Percentiles rank a stretch among this genome's conserved stretches.
Conservation (phyloP, 2,329 filamentous ascomycete species). For the Calonectria hawksworthii region DNA sequence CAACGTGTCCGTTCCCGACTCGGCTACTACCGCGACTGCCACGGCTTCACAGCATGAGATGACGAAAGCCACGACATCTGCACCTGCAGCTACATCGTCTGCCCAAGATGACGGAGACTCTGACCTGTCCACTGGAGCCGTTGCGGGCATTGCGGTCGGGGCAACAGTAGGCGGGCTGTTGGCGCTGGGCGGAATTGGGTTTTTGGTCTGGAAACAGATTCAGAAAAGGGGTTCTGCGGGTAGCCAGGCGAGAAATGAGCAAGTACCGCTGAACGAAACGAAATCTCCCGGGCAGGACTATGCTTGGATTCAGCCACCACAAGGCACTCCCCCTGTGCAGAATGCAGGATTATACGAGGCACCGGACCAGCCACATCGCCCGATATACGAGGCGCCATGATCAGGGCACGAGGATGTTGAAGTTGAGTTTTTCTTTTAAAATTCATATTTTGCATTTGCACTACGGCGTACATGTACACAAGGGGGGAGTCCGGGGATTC, state of each 20-base stretch:
- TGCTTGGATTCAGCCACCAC: neutral
- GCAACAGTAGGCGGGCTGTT: constrained; percentile 37
- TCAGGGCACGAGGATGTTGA: neutral
- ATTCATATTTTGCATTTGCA: neutral
- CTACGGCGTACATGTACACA: neutral
- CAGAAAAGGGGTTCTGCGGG: constrained; percentile 29
- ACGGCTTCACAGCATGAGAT: neutral
- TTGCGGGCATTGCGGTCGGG: constrained; percentile 44
- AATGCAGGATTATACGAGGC: neutral
- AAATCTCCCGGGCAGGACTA: neutral
- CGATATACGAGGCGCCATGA: constrained; percentile 7
- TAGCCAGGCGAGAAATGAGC: neutral
- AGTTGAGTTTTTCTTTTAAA: too few relatives aligned
- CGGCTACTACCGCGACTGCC: neutral
- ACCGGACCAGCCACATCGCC: neutral
- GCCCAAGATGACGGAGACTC: neutral
- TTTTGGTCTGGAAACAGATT: constrained; percentile 39
- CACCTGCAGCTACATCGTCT: neutral
- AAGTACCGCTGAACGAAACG: neutral
- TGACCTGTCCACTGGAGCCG: constrained; percentile 38
- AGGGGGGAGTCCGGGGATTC: too few relatives aligned
- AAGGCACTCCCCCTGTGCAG: neutral
- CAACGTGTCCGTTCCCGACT: constrained; percentile 36
- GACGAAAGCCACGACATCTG: constrained; percentile 6
- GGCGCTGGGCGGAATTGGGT: constrained; percentile 35